These are phyloP conservation scores for Blastobotrys robertii DNA, from an alignment of 805 yeast genomes.

Conservation along the genomic window DNA sequence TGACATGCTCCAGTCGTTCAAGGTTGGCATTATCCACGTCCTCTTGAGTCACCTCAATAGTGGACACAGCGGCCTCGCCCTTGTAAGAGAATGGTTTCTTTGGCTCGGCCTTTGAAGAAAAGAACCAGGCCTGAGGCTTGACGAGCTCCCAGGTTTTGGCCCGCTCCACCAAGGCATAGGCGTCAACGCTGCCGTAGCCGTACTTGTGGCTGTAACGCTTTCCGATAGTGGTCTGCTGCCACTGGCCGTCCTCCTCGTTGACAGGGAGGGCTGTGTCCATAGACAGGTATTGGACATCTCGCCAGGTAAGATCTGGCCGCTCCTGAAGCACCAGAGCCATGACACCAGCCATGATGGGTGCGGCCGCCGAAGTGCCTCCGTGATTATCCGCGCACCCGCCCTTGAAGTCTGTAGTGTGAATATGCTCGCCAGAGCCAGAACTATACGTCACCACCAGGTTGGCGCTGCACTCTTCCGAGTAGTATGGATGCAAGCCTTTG, in stretches of 20 bases:
- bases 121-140: slow-evolving; percentile 85
- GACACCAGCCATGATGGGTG: slow-evolving; percentile 96
- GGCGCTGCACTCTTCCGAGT: slow-evolving; percentile 90
- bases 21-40: slow-evolving; percentile 49
- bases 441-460: slow-evolving; percentile 90
- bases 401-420: slow-evolving; percentile 76
- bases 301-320: slow-evolving; percentile 86
- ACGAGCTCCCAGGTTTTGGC: slow-evolving; percentile 75
- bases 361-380: slow-evolving; percentile 98
- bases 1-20: slow-evolving; percentile 74
- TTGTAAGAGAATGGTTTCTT: slow-evolving; percentile 14
- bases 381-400: slow-evolving; percentile 62
- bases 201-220: slow-evolving; percentile 71
- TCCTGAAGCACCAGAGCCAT: slow-evolving; percentile 73
- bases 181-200: slow-evolving; percentile 91
- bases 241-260: slow-evolving; percentile 54
- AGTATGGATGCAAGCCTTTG: slow-evolving; percentile 76
- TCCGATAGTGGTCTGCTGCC: slow-evolving; percentile 64
- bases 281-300: slow-evolving; percentile 84
- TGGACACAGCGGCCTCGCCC: slow-evolving; percentile 9
- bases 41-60: slow-evolving; percentile 33
- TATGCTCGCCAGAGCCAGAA: slow-evolving; percentile 82
- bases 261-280: slow-evolving; percentile 63
- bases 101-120: slow-evolving; percentile 36
- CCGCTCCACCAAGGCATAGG: slow-evolving; percentile 57